phyloP scores from a whole-genome alignment of 805 yeast genomes.

The Teunomyces pallodes region DNA sequence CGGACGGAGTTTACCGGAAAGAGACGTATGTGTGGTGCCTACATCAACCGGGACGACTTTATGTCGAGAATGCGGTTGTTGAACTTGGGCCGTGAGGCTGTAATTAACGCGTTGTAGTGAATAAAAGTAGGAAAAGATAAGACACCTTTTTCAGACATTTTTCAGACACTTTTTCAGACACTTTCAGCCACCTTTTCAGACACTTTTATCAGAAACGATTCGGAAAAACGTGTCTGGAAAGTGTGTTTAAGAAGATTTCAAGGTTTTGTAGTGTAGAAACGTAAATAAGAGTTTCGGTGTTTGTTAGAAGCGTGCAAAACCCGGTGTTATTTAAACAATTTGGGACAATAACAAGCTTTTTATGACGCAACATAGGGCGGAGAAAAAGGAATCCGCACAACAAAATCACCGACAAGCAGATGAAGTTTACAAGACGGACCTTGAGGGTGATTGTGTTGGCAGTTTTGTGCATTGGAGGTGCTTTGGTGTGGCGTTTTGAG shows the following conservation, averaged over 20 bases:
- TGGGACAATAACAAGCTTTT: too few species aligned
- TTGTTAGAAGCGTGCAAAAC: too few species aligned
- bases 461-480: background rate
- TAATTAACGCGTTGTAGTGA: conserved; percentile 28
- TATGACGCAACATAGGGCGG: too few species aligned
- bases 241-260: too few species aligned
- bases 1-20: conserved; percentile 65
- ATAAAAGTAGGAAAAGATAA: background rate
- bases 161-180: background rate
- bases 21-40: conserved; percentile 72
- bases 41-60: conserved; percentile 66
- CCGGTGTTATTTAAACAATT: too few species aligned
- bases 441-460: background rate
- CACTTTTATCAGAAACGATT: background rate
- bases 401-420: background rate
- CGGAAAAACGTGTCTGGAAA: background rate
- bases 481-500: background rate
- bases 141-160: background rate
- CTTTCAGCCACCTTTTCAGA: background rate
- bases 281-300: too few species aligned
- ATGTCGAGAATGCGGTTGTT: conserved; percentile 42
- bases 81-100: conserved; percentile 47
- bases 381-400: too few species aligned
- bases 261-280: too few species aligned
- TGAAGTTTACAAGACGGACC: background rate